Evolutionary conservation across 768 basidiomycete species (phyloP), one percentile per base, ranked within the genome.

Genomic region (Amanita jacksonii): DNA sequence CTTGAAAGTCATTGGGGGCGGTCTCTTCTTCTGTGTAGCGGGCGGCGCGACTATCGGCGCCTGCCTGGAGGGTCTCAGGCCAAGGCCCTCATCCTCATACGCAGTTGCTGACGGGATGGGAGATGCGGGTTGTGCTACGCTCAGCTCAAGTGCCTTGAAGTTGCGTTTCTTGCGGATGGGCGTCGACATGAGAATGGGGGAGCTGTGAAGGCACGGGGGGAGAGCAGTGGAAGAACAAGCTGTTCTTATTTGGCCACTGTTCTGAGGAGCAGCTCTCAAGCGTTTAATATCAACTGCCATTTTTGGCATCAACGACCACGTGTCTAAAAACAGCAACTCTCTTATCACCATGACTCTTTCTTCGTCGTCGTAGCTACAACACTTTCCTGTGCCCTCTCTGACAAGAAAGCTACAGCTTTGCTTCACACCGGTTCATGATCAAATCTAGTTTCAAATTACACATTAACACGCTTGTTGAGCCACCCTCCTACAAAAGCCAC

Each of bases 161-260:
- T 92, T 92, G 50, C 89, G 80, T 62, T 92, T 92, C 73, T 89
- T 88, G 63, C 88, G 83, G 49, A 88, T 76, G 43, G 82, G 79
- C 30, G 75, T 74, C 30, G 67, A 61, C 69, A 72, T 72, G 10
- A 7, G 10, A 8, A 7, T 18, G 16, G 9, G 18, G 20, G 15
- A 12, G 32, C 25, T 38, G 36, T 38, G 34, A 18, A 20, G 35
- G 18, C 28, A 27, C 3, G 18, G 25, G 27, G 24, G 23, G 35
- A 31, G 22, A 24, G 16, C 13, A 25, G 16, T 8, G 8, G 13
- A 44, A 19, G 12, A 22, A 24, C 33, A 4, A 23, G 33, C 7
- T 15, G 33, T 16, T 33, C 28, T 19, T 32, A 32, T 13, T 22
- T 34, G 20, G 22, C 13, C 38, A 28, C 7, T 12, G 7, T 28